A percentile compares a stretch with the other conserved stretches of the same genome.
phyloP scores from a whole-genome alignment of 331 rosid species.

The Rhamnella rubrinervis region DNA sequence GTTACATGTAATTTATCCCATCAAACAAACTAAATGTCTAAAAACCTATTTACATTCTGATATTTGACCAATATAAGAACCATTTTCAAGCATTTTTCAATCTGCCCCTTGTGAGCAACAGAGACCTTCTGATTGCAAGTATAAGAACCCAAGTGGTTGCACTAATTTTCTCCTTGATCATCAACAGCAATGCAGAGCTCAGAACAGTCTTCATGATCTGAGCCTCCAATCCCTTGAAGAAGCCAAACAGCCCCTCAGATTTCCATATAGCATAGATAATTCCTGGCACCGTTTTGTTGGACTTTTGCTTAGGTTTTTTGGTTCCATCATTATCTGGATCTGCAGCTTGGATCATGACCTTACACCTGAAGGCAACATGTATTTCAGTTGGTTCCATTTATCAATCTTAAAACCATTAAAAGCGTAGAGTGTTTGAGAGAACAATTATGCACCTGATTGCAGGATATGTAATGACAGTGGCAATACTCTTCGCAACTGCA shows the following conservation, averaged over 20 bases:
- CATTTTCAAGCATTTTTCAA: conserved; percentile 47
- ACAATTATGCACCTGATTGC: conserved; percentile 73
- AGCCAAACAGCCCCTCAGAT: conserved; percentile 81
- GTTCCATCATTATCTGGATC: conserved; percentile 40
- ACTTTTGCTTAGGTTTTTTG: conserved; percentile 34
- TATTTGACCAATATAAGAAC: not conserved
- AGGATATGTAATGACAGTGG: conserved; percentile 88
- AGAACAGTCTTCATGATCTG: conserved; percentile 96
- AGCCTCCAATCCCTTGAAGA: conserved; percentile 91
- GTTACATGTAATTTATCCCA: conserved; percentile 3
- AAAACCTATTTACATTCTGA: conserved; percentile 18
- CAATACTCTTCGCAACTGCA: conserved; percentile 83
- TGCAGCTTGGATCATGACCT: conserved; percentile 98
- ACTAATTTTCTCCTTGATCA: conserved; percentile 96
- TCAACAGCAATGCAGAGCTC: conserved; percentile 91
- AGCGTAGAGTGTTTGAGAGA: conserved; percentile 25
- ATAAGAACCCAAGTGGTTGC: conserved; percentile 88
- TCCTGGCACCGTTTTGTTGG: conserved; percentile 51
- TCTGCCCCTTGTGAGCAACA: conserved; percentile 55
- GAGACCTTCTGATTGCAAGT: conserved; percentile 70
- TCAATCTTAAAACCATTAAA: conserved; percentile 17
- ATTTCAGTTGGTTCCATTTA: conserved; percentile 20
- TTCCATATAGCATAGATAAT: conserved; percentile 67
- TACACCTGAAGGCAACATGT: conserved; percentile 61
- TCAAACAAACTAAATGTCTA: conserved; percentile 2